Percentiles rank a stretch among this genome's conserved stretches.
Conservation (phyloP, 2,329 filamentous ascomycete species). For the Fusarium lyarnte region DNA sequence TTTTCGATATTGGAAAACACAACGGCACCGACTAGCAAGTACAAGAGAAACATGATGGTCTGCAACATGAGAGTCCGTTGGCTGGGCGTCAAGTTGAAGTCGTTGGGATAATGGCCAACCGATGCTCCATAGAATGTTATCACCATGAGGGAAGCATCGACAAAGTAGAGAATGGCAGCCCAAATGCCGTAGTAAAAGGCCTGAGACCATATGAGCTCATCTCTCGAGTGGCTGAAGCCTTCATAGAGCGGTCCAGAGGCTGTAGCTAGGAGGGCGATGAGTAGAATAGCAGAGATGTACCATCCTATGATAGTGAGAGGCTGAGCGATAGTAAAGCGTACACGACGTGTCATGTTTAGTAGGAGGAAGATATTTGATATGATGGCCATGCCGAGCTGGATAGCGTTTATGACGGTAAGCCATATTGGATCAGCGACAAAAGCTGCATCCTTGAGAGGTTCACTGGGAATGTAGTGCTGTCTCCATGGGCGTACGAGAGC, state of each 20-base stretch:
- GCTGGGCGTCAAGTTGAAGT: conserved; percentile 80
- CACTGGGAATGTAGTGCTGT: conserved; percentile 60
- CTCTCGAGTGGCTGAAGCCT: conserved; percentile 49
- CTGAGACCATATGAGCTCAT: conserved; percentile 74
- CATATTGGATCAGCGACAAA: conserved; percentile 76
- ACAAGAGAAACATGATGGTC: conserved; percentile 85
- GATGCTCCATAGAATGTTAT: conserved; percentile 83
- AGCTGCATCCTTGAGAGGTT: conserved; percentile 58
- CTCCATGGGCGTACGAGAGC: conserved; percentile 86
- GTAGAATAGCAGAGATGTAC: conserved; percentile 72
- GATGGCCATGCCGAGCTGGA: conserved; percentile 79
- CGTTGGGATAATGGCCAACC: conserved; percentile 74
- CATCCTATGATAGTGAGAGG: conserved; percentile 86
- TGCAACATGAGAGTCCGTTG: conserved; percentile 92
- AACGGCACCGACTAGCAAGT: conserved; percentile 79
- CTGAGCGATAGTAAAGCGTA: conserved; percentile 84
- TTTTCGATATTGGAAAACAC: conserved; percentile 77
- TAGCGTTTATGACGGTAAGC: conserved; percentile 79
- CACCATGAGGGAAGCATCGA: conserved; percentile 79
- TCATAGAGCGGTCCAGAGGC: conserved; percentile 65
- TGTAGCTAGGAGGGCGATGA: conserved; percentile 73
- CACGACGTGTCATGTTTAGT: conserved; percentile 83
- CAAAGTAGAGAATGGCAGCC: conserved; percentile 80
- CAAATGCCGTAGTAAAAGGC: conserved; percentile 89
- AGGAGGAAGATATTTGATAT: conserved; percentile 83